Percentiles rank a stretch among this genome's conserved stretches.
These are phyloP conservation scores for Lactifluus volemus DNA, from an alignment of 768 basidiomycete species.

Conservation along the genomic window DNA sequence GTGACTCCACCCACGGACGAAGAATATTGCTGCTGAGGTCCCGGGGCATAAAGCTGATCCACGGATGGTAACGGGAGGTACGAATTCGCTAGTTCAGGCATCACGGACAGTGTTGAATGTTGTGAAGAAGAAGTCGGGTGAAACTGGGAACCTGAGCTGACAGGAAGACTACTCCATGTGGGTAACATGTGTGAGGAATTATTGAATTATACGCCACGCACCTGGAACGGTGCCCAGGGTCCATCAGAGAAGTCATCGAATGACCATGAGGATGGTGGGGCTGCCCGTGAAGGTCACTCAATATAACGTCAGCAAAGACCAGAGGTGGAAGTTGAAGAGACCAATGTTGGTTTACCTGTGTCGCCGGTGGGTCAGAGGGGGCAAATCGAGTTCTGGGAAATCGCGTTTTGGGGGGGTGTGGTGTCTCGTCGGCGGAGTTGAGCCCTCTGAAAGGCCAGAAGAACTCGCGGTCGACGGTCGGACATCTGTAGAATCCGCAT, in stretches of 20 bases:
- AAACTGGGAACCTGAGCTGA: slow-evolving; percentile 40
- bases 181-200: not conserved
- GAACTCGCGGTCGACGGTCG: slow-evolving; percentile 72
- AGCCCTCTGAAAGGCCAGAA: slow-evolving; percentile 60
- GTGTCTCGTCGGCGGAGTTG: slow-evolving; percentile 63
- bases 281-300: slow-evolving; percentile 23
- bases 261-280: slow-evolving; percentile 17
- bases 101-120: slow-evolving; percentile 43
- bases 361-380: slow-evolving; percentile 33
- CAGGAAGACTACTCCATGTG: slow-evolving; percentile 16
- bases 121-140: slow-evolving; percentile 35
- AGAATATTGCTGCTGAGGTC: slow-evolving; percentile 28
- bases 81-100: slow-evolving; percentile 44
- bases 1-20: slow-evolving; percentile 24
- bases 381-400: slow-evolving; percentile 32
- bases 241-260: slow-evolving; percentile 19
- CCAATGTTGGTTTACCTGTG: slow-evolving; percentile 31
- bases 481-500: slow-evolving; percentile 39
- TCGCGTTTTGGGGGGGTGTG: slow-evolving; percentile 51
- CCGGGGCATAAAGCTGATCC: slow-evolving; percentile 39
- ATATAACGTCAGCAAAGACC: slow-evolving; percentile 6
- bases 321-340: not conserved
- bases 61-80: slow-evolving; percentile 44
- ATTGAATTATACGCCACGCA: slow-evolving; percentile 9
- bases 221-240: slow-evolving; percentile 20